Evolutionary conservation across 129 eudicot species (phyloP).

Genomic region (Gnaphalium uliginosum): DNA sequence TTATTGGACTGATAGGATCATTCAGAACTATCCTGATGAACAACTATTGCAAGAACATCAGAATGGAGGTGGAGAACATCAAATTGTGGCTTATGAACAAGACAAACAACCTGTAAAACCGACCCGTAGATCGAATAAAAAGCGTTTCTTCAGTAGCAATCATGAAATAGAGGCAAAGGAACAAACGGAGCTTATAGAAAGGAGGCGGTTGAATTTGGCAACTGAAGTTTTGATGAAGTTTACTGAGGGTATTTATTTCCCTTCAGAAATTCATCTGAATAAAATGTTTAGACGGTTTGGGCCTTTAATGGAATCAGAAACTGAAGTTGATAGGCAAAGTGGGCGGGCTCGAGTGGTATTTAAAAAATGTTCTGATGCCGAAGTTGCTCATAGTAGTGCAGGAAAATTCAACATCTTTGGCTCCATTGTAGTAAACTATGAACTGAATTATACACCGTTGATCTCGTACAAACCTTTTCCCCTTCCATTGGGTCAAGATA

Average conservation of each 20-base stretch:
- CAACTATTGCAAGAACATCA: slow-evolving; percentile 43
- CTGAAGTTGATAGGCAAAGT: slow-evolving; percentile 63
- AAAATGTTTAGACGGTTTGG: slow-evolving; percentile 81
- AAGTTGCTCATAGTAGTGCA: slow-evolving; percentile 83
- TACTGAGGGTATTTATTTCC: slow-evolving; percentile 47
- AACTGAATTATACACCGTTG: slow-evolving; percentile 70
- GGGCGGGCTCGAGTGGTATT: slow-evolving; percentile 83
- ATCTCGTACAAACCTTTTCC: slow-evolving; percentile 54
- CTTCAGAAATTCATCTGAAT: slow-evolving; percentile 61
- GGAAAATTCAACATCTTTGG: slow-evolving; percentile 76
- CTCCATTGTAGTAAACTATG: slow-evolving; percentile 60
- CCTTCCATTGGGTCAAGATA: slow-evolving; percentile 37
- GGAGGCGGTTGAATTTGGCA: slow-evolving; percentile 50
- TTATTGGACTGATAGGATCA: slow-evolving; percentile 86
- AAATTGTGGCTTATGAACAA: slow-evolving; percentile 38
- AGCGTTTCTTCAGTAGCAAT: slow-evolving; percentile 45
- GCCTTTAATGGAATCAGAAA: slow-evolving; percentile 78
- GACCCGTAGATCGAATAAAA: slow-evolving; percentile 52
- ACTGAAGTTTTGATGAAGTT: slow-evolving; percentile 74
- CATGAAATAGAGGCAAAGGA: slow-evolving; percentile 43
- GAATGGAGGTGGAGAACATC: slow-evolving; percentile 43
- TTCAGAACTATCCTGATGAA: slow-evolving; percentile 71
- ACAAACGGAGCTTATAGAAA: slow-evolving; percentile 40
- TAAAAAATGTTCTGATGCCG: slow-evolving; percentile 89
- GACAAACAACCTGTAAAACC: slow-evolving; percentile 47